Evolutionary conservation across 371 early-diverging fungal genomes (phyloP), one percentile per base, ranked within the genome.

Genomic region (Syncephalastrum monosporum): DNA sequence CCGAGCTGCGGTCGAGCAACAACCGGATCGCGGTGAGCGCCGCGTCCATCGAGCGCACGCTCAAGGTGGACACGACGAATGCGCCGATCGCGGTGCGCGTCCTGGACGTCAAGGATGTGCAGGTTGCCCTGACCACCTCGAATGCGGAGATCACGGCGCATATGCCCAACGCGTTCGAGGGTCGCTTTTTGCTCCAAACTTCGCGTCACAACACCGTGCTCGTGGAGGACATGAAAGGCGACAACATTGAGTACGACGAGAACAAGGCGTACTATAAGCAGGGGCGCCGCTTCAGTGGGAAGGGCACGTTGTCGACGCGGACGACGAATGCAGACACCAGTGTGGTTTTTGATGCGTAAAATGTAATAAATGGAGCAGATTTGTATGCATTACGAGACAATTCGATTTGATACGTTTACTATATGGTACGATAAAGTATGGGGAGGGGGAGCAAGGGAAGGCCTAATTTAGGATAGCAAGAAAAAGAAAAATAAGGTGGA

Each of bases 101-200:
- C 13, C 43, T 61, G 5, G 57, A 48, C 15, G 55, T 48, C 13
- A 57, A 57, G 41, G 49, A 60, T 41, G 49, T 48, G 4, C 27
- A 56, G 7, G 42, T 56, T 7, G 17, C 49, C 10, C 27, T 61
- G 5, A 44, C 29, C 7, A 61, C 69, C 5, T 56, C 50, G 29
- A 64, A 68, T 45, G 50, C 45, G 6, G 15, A 25, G 4, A 42
- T 64, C 12, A 42, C 53, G n/a, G 45, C 56, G 6, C 45, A 56
- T 21, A 48, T 68, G 61, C 64, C 61, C 64, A 55, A 33, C 21
- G 60, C 53, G 45, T 65, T 50, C n/a, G 53, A 60, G 24, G 65
- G 65, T 1, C 25, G 23, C n/a, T 25, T 65, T n/a, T 16, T 50
- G 8, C 15, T 60, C 44, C 33, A 41, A 10, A 65, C 65, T 17